phyloP scores from a whole-genome alignment of 1,139 yeast genomes.

The Saccharomyces hybrid region DNA sequence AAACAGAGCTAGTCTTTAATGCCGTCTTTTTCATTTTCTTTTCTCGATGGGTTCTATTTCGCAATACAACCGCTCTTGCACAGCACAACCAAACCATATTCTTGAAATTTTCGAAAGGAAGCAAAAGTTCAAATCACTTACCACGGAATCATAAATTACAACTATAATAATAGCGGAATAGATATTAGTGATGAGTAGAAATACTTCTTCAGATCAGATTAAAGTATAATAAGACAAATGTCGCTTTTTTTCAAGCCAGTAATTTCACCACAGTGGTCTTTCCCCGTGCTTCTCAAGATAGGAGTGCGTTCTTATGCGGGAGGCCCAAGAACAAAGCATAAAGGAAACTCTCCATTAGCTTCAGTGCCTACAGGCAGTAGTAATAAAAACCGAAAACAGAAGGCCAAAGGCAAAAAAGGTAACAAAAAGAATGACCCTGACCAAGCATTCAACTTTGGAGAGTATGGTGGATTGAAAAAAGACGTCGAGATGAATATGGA shows the following conservation, averaged over 20 bases:
- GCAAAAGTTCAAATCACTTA: background rate
- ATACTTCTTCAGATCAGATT: background rate
- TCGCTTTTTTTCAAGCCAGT: background rate
- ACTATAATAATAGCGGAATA: background rate
- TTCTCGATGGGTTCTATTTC: background rate
- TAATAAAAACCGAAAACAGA: background rate
- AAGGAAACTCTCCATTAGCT: background rate
- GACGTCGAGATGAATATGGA: conserved; percentile 8
- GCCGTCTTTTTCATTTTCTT: background rate
- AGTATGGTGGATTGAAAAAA: conserved; percentile 24
- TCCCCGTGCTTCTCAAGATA: background rate
- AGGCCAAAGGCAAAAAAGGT: background rate
- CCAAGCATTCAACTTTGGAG: conserved; percentile 7
- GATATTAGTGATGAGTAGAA: background rate
- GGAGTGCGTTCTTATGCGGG: background rate
- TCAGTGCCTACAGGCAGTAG: background rate
- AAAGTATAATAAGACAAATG: background rate
- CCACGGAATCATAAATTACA: background rate
- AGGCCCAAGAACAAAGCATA: background rate
- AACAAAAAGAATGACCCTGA: background rate
- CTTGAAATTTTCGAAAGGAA: background rate
- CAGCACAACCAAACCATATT: background rate
- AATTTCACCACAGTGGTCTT: background rate
- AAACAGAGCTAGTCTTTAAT: background rate
- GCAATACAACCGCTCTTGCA: background rate